Evolutionary conservation across 306 rosid genomes (phyloP), one percentile per base, ranked within the genome.

Genomic region (Aeschynomene evenia): DNA sequence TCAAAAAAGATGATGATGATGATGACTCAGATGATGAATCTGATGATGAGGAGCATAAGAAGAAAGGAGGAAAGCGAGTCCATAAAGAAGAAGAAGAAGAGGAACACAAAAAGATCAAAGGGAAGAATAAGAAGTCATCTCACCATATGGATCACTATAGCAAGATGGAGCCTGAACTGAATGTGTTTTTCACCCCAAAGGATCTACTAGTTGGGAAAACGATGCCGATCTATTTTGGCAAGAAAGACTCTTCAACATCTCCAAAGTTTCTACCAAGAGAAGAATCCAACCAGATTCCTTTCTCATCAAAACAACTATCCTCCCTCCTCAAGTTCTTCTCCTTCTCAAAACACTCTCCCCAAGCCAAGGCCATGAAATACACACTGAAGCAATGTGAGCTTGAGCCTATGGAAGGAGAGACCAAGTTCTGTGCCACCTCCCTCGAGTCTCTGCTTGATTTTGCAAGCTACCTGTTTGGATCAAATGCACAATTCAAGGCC

Each of bases 351-450:
- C 74, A 71, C 56, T 82, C 96, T 4, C 79, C 90, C 18, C 90
- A 85, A 71, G 90, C 91, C 75, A 84, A 89, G 43, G 87, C 82
- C 54, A 80, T 84, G 55, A 79, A 84, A 51, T 81, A 89, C 26
- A 89, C 90, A 1, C 84, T 87, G 1, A 57, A 66, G 29, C 85
- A 82, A 9, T 91, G 90, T 50, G 85, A 87, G 18, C 63, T 80
- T 24, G 70, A 79, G 13, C 58, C 91, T 57, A 79, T 76, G 60
- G 70, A 82, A 49, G 94, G 86, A 71, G 94, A 91, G 66, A 65
- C 82, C 46, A 87, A 81, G 77, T 89, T 82, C 39, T 91, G 96
- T 51, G 91, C 91, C 9, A 79, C 87, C 7, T 82, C 91, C 56
- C 21, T 91, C 1, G 96, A 89, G 42, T 80, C 96, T 24, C 53